Conservation (phyloP, 139 green algal species). For the Zygnema cylindricum region DNA sequence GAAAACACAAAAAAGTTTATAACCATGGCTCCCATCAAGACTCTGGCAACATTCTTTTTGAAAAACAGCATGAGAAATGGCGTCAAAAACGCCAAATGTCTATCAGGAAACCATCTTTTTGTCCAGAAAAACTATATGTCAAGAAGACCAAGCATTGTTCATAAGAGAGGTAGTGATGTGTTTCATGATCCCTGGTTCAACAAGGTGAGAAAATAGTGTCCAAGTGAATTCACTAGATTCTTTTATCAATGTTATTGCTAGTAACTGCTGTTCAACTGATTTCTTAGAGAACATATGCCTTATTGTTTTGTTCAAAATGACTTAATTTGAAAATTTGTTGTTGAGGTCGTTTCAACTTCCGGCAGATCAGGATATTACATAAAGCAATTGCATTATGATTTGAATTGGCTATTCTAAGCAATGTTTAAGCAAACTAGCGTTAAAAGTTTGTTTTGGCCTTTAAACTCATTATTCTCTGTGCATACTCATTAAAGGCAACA, state of each 20-base stretch:
- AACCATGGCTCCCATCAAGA: background rate
- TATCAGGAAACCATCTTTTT: no score
- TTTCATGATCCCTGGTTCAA: conserved; percentile 80
- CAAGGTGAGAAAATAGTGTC: conserved; percentile 48
- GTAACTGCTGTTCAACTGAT: background rate
- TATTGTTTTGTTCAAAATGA: background rate
- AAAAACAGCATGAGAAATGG: background rate
- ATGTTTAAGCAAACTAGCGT: no score
- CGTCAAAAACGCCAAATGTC: background rate
- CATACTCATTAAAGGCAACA: no score
- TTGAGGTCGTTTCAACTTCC: background rate
- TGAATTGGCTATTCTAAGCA: no score
- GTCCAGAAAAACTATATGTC: no score
- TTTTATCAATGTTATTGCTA: background rate
- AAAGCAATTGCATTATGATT: background rate
- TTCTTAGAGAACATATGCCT: background rate
- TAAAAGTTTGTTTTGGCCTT: no score
- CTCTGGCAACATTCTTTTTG: background rate
- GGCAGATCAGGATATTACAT: background rate
- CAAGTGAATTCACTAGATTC: background rate
- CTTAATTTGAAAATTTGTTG: background rate
- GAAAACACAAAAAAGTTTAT: background rate
- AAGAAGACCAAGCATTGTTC: conserved; percentile 29
- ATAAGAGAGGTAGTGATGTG: conserved; percentile 68
- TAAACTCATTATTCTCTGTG: no score